Percentiles rank a stretch among this genome's conserved stretches.
Conservation (phyloP, 2,329 filamentous ascomycete genomes). For the Thelonectria olida region DNA sequence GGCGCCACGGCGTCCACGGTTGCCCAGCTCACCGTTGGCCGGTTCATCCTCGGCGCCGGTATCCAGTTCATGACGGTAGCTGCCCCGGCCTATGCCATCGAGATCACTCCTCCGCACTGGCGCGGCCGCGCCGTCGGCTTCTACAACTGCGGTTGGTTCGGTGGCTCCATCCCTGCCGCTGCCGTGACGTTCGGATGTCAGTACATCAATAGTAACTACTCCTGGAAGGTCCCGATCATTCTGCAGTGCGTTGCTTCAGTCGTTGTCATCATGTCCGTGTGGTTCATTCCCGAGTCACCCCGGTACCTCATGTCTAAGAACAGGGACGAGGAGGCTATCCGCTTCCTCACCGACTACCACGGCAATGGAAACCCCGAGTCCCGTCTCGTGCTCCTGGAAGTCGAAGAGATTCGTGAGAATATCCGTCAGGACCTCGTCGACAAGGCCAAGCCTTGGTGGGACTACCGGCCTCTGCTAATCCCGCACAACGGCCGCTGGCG, state of each 20-base stretch:
- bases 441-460: neutral
- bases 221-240: neutral
- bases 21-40: slow-evolving; percentile 8
- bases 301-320: slow-evolving; percentile 2
- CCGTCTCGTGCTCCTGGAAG: neutral
- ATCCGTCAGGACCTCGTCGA: neutral
- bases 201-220: neutral
- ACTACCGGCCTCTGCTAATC: slow-evolving; percentile 7
- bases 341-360: neutral
- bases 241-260: neutral
- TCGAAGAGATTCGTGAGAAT: slow-evolving; percentile 2
- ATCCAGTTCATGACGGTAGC: slow-evolving; percentile 27
- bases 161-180: neutral
- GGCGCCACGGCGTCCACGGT: slow-evolving; percentile 20
- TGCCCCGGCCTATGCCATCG: slow-evolving; percentile 34
- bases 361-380: neutral
- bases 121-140: slow-evolving; percentile 33
- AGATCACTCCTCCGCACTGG: slow-evolving; percentile 38
- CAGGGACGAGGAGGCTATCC: neutral
- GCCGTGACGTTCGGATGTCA: neutral
- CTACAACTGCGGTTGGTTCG: slow-evolving; percentile 27
- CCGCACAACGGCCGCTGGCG: neutral
- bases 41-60: slow-evolving; percentile 32
- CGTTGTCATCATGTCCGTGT: neutral
- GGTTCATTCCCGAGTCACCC: slow-evolving; percentile 1